phyloP scores from a whole-genome alignment of 768 basidiomycete genomes.

The Pulveroboletus sp. region DNA sequence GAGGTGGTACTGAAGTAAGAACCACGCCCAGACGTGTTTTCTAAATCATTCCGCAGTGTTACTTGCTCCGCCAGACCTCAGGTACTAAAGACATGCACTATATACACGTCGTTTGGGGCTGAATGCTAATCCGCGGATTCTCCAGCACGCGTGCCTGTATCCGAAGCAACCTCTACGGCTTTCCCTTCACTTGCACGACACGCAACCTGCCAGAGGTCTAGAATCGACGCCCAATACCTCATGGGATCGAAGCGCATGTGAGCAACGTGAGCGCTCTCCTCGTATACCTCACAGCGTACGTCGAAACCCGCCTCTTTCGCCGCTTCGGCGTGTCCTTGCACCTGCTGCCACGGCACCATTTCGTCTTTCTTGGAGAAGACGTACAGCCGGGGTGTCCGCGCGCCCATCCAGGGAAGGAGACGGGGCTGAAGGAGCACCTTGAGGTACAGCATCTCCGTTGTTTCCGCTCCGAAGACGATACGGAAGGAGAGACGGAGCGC shows the following conservation, averaged over 20 bases:
- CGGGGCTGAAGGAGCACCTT: constrained; percentile 17
- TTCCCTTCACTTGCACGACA: constrained; percentile 2
- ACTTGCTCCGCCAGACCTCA: background rate
- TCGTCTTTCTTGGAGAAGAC: constrained; percentile 32
- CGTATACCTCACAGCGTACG: constrained; percentile 28
- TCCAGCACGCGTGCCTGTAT: background rate
- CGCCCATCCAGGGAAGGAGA: constrained; percentile 31
- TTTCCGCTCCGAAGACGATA: constrained; percentile 16
- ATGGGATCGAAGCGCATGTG: constrained; percentile 30
- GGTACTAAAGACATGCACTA: background rate
- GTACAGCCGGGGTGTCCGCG: constrained; percentile 32
- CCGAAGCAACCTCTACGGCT: background rate
- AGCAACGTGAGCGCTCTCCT: constrained; percentile 33
- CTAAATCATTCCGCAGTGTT: background rate
- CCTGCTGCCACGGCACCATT: constrained; percentile 25
- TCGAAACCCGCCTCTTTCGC: constrained; percentile 24
- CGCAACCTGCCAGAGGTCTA: constrained; percentile 19
- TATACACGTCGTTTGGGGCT: too few species aligned
- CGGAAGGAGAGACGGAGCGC: constrained; percentile 7
- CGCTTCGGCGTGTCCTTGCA: constrained; percentile 23
- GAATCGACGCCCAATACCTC: constrained; percentile 25
- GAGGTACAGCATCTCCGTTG: constrained; percentile 1
- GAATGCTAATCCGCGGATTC: background rate
- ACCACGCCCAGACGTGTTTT: background rate
- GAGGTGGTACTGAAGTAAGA: background rate